phyloP scores from a whole-genome alignment of 768 basidiomycete genomes.

The Naematelia encephala region DNA sequence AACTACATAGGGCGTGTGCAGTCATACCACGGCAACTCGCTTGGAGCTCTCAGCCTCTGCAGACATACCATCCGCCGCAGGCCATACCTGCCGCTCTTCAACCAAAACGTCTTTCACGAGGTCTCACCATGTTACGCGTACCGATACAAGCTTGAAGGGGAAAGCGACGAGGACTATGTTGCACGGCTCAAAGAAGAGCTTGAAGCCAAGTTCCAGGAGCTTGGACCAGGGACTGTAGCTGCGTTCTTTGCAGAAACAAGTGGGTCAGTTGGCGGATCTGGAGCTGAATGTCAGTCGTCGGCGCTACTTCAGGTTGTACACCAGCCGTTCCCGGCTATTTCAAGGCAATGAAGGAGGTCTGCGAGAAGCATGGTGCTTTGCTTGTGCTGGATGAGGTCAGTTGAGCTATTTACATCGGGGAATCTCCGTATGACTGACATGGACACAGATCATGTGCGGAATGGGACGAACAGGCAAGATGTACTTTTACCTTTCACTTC shows the following conservation, averaged over 20 bases:
- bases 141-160: constrained; percentile 67
- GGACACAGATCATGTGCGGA: constrained; percentile 70
- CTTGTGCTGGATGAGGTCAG: constrained; percentile 73
- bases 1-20: constrained; percentile 76
- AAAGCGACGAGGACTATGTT: constrained; percentile 76
- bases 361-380: constrained; percentile 56
- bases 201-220: constrained; percentile 76
- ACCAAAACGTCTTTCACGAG: constrained; percentile 61
- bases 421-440: background rate
- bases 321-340: constrained; percentile 81
- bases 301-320: constrained; percentile 77
- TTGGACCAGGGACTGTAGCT: constrained; percentile 75
- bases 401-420: background rate
- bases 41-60: constrained; percentile 62
- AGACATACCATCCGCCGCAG: constrained; percentile 56
- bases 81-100: constrained; percentile 42
- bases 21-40: constrained; percentile 78
- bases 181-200: constrained; percentile 72
- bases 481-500: no score
- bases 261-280: constrained; percentile 55
- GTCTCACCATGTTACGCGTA: constrained; percentile 79
- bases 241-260: constrained; percentile 22
- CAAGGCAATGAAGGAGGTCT: constrained; percentile 61
- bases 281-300: constrained; percentile 84
- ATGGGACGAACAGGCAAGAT: constrained; percentile 87